Base-by-base conservation (phyloP, 2,329 filamentous ascomycete genomes). In the Fusarium humuli region DNA sequence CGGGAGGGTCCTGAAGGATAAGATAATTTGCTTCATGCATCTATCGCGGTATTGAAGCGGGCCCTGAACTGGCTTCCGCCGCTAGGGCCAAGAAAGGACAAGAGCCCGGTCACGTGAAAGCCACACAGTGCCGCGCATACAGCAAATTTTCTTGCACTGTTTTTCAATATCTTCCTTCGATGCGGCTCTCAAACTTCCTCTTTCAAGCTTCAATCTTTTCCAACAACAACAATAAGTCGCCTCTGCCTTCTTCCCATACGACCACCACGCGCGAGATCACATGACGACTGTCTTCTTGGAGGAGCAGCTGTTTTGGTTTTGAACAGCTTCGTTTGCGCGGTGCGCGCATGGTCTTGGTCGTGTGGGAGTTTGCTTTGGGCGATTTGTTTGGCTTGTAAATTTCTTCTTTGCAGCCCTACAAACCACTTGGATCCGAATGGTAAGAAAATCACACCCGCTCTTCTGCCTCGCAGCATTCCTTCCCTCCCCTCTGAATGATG, bases 401-500 rank as follows among this genome's bases (percentile, higher is more conserved):
- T 61, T 61, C 62, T 73, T 57, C n/a, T 59, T 25, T 57, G 22
- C 22, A 58, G 45, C 57, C 25, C 45, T 30, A 22, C 12, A 23
- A 32, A 18, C 18, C 41, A 20, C 41, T 22, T 62, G 57, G 57
- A 61, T 32, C 30, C 49, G 37, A 42, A 69, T 75, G 74, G 76
- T 75, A 78, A 75, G 75, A 65, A 59, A 29, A 46, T 48, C 52
- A 25, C 40, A 48, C 59, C 47, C 62, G 67, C 63, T 66, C 48
- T 71, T 64, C 59, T 73, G 68, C 72, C 62, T 65, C 48, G 54
- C 59, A 54, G 57, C 55, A 52, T 42, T 61, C 44, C 59, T 52
- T 42, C 34, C 20, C 22, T 47, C 47, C 41, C 53, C 70, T 79
- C 81, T 82, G 83, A 75, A 87, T 90, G 91, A 94, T 94, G 92